Evolutionary conservation across 2,329 filamentous ascomycete species (phyloP), one percentile per base, ranked within the genome.

Genomic region (Aspergillus hortae): DNA sequence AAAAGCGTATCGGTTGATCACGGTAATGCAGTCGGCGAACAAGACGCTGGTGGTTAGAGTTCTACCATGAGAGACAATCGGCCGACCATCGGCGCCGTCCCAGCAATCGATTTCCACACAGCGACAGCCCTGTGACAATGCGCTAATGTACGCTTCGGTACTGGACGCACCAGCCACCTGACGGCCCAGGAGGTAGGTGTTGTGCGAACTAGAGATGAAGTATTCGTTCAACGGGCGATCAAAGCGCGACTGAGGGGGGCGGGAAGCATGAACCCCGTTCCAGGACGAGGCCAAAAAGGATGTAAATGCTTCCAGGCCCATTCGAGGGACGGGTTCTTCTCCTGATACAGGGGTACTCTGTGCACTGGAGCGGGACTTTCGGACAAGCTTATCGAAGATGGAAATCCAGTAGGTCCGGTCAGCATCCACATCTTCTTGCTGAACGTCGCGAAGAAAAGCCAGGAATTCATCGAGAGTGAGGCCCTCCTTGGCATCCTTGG

Each of bases 101-200:
- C 94, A 99, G 72, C 92, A 97, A 72, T 99, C 94, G 48, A 99
- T 90, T 73, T 99, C 94, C 43, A 99, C 87, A 69, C 94, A 97
- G 46, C 94, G 88, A 68, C 94, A 99, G 7, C 92, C 92, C 54
- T 89, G 87, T 57, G 89, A 86, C 6, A 99, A 80, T 3, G 92
- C 90, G 7, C 86, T 85, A 61, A 97, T 95, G 73, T 99, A 99
- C 41, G 91, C 91, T 70, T 99, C 94, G 2, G 95, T 89, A 66
- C 92, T 97, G 2, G 94, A 96, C 42, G 89, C 83, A 25, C 92
- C 92, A 10, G 86, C 88, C 2, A 97, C 86, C 69, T 99, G 94
- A 49, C 92, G 86, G 12, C 94, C 94, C 4, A 95, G 79, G 1
- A 99, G 85, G 65, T 99, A 99, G 0, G 94, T 99, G 72, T 99